A percentile compares a stretch with the other conserved stretches of the same genome.
Conservation (phyloP, 2,329 filamentous ascomycete genomes). For the Emericellopsis cladophorae region DNA sequence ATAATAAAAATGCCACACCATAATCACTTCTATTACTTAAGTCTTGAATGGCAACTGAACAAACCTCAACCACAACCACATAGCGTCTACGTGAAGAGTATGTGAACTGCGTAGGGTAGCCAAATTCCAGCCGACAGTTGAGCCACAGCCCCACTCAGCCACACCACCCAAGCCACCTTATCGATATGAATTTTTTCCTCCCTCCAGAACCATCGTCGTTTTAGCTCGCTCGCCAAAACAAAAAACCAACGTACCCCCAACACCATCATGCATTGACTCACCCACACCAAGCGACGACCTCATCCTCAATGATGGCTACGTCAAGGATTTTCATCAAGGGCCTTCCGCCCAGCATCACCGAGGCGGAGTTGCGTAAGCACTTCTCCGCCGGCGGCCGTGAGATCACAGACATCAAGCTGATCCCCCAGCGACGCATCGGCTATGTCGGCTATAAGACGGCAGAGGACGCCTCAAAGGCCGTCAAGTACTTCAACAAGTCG, state of each 20-base stretch:
- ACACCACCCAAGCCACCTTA: too few species aligned
- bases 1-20: too few species aligned
- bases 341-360: conserved; percentile 72
- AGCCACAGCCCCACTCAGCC: too few species aligned
- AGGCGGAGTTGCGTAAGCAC: conserved; percentile 78
- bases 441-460: conserved; percentile 87
- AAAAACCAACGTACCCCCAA: background rate
- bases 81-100: too few species aligned
- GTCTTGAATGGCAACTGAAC: too few species aligned
- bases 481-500: conserved; percentile 90
- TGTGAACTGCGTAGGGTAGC: too few species aligned
- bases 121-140: too few species aligned
- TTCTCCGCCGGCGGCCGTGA: conserved; percentile 62
- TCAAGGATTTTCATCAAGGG: conserved; percentile 60
- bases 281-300: background rate
- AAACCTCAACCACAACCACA: too few species aligned
- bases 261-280: background rate
- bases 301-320: background rate
- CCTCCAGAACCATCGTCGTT: background rate
- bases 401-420: conserved; percentile 86
- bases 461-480: conserved; percentile 68
- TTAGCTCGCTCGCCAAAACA: background rate
- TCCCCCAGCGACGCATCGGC: conserved; percentile 80
- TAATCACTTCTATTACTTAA: too few species aligned
- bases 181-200: too few species aligned